Base-by-base conservation (phyloP, 2,329 filamentous ascomycete species). In the Alternaria sp. region DNA sequence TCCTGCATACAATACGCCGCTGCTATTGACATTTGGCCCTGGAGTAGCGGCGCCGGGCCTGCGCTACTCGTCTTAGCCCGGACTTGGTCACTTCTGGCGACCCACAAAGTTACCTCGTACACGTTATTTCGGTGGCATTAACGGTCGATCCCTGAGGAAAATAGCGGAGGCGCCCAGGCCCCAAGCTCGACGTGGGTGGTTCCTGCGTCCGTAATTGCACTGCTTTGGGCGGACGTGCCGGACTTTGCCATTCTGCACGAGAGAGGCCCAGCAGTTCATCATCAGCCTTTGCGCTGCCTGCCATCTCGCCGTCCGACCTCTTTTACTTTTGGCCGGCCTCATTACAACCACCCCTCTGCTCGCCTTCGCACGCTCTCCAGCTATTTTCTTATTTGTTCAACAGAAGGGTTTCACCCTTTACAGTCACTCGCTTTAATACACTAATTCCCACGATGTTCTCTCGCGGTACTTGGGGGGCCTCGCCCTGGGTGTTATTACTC, bases 401-500 rank as follows among this genome's bases (percentile, higher is more conserved):
- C 45, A 20, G 8, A 52, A 45, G 58, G 52, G 10, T 22, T 49
- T 49, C 41, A 18, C 34, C 62, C 60, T 67, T 60, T 25, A 54
- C 66, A 66, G 59, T 68, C 72, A 57, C 64, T 72, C 72, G 46
- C 62, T 70, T 54, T 61, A 63, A 43, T 63, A 49, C 62, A 67
- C 59, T 57, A 48, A 11, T 41, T 44, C 49, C 28, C 48, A 49
- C 46, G 45, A 71, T 70, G 64, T 60, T 69, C 54, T 61, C 69
- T 41, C 67, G 64, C 57, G 58, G 61, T 34, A 62, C 68, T 28
- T 52, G 69, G 54, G 68, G 64, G 64, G 66, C 68, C 18, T 57
- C 74, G 63, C 72, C 74, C 40, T 73, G 72, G 66, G 55, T 77
- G 48, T 59, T 77, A 50, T 50, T 77, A 40, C 59, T 77, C 44